These are phyloP conservation scores for Xylaria hypoxylon DNA, from an alignment of 2,329 filamentous ascomycete genomes.

Conservation along the genomic window DNA sequence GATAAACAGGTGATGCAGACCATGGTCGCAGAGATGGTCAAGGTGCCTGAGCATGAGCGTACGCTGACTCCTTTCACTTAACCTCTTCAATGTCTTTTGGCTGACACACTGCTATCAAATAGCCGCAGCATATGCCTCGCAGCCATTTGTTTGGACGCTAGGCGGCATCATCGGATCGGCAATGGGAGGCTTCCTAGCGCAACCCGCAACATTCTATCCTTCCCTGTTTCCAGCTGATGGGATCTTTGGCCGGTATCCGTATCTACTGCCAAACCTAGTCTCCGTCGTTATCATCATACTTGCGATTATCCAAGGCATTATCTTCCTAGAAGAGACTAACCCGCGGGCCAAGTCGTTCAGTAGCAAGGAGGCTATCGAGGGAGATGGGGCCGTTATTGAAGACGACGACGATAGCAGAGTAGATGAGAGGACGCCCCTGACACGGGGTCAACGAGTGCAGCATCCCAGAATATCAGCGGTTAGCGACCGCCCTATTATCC, in stretches of 20 bases:
- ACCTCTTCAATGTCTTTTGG: background rate
- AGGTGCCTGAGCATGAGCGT: conserved; percentile 57
- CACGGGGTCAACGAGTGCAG: conserved; percentile 24
- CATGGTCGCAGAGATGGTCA: conserved; percentile 58
- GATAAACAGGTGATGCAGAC: conserved; percentile 54
- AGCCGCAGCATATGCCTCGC: conserved; percentile 53
- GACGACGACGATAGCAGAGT: conserved; percentile 47
- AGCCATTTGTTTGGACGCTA: conserved; percentile 55
- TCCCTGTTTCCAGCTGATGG: conserved; percentile 54
- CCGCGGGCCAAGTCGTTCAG: conserved; percentile 39
- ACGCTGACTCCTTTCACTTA: conserved; percentile 23
- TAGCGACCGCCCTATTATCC: conserved; percentile 48
- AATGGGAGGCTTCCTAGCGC: conserved; percentile 54
- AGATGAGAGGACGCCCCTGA: conserved; percentile 48
- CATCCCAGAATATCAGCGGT: conserved; percentile 38
- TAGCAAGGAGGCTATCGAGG: conserved; percentile 34
- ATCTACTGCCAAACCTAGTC: conserved; percentile 75
- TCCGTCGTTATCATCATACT: conserved; percentile 70
- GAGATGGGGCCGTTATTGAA: conserved; percentile 35
- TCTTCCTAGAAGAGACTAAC: conserved; percentile 67
- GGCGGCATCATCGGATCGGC: conserved; percentile 54
- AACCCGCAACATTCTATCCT: conserved; percentile 53
- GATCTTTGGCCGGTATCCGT: conserved; percentile 72
- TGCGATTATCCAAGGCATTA: conserved; percentile 70
- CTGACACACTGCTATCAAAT: conserved; percentile 3